Conservation (phyloP, 345 rosid genomes). For the Aegle marmelos region DNA sequence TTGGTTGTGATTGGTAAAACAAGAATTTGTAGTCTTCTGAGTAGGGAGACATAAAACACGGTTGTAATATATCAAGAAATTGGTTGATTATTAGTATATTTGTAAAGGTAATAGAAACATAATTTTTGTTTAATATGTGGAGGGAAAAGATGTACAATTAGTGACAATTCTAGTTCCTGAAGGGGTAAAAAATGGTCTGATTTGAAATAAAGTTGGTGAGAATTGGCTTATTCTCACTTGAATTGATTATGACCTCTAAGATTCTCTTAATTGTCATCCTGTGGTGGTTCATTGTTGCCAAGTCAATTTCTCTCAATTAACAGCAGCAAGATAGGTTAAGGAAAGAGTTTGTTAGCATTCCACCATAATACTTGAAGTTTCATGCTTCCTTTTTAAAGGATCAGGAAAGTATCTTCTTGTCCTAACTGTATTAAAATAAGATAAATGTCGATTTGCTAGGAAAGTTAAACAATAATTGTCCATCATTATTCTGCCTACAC, state of each 20-base stretch:
- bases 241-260: neutral
- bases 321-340: neutral
- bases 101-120: conserved; percentile 30
- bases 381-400: neutral
- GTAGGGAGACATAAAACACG: conserved; percentile 18
- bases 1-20: conserved; percentile 7
- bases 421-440: neutral
- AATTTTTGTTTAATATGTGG: conserved; percentile 23
- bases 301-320: conserved; percentile 2
- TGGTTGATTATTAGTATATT: conserved; percentile 21
- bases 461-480: too few relatives aligned
- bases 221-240: neutral
- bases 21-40: conserved; percentile 13
- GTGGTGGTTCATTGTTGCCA: conserved; percentile 1
- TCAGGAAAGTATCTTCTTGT: neutral
- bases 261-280: neutral
- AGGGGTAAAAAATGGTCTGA: neutral
- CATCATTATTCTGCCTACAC: too few relatives aligned
- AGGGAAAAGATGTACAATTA: conserved; percentile 21
- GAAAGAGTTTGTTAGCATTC: neutral
- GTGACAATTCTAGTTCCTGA: conserved; percentile 10
- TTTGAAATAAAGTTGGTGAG: conserved; percentile 18
- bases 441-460: too few relatives aligned
- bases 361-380: neutral
- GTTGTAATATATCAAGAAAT: conserved; percentile 31